Conservation (phyloP, 1,284 basidiomycete species). For the Moesziomyces antarcticus region DNA sequence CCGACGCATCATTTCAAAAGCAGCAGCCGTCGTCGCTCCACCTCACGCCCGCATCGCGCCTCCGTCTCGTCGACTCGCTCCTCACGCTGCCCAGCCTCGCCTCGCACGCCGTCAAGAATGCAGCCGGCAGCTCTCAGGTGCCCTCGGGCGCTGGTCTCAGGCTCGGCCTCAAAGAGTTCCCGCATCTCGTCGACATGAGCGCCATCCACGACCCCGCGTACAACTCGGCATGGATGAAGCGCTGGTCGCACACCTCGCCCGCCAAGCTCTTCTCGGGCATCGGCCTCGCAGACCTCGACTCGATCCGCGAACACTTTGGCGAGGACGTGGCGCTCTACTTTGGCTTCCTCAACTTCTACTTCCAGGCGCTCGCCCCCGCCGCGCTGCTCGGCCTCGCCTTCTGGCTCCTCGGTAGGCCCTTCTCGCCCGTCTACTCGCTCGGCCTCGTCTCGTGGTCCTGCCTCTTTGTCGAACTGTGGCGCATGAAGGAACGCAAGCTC, state of each 20-base stretch:
- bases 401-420: conserved; percentile 52
- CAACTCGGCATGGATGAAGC: conserved; percentile 60
- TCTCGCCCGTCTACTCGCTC: conserved; percentile 56
- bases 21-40: conserved; percentile 4
- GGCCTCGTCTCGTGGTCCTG: conserved; percentile 60
- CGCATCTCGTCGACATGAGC: conserved; percentile 62
- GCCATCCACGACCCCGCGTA: conserved; percentile 62
- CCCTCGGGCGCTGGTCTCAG: conserved; percentile 55
- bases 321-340: conserved; percentile 67
- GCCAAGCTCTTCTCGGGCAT: conserved; percentile 48
- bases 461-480: conserved; percentile 62
- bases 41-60: conserved; percentile 51
- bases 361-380: conserved; percentile 53
- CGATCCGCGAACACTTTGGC: conserved; percentile 64
- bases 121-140: conserved; percentile 8
- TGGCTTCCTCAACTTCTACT: conserved; percentile 65
- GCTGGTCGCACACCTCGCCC: conserved; percentile 53
- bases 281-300: conserved; percentile 56
- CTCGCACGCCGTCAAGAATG: conserved; percentile 24
- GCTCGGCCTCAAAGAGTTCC: conserved; percentile 46
- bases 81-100: conserved; percentile 43
- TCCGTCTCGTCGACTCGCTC: conserved; percentile 56
- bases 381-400: conserved; percentile 54
- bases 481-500: conserved; percentile 62
- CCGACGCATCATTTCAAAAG: not conserved